Evolutionary conservation across 768 basidiomycete genomes (phyloP).

Genomic region (Lyophyllum atratum): DNA sequence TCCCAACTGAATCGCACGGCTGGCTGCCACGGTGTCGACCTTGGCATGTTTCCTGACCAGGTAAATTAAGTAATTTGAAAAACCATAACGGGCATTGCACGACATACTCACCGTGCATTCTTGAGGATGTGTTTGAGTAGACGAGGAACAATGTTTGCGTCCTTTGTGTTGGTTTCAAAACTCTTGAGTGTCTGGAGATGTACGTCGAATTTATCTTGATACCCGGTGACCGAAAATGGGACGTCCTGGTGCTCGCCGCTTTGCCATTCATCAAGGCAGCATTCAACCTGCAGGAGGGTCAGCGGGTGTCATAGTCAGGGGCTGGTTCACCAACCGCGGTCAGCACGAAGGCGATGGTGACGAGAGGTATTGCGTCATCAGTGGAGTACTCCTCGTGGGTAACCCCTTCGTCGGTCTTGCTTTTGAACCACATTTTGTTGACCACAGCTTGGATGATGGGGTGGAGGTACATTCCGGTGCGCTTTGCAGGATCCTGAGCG

Average conservation of each 20-base stretch:
- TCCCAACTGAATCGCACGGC: background rate
- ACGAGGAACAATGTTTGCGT: constrained; percentile 2
- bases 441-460: constrained; percentile 1
- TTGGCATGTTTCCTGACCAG: background rate
- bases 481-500: background rate
- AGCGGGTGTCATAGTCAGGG: background rate
- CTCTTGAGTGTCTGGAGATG: background rate
- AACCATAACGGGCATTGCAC: too few relatives aligned
- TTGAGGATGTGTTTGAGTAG: background rate
- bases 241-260: background rate
- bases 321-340: background rate
- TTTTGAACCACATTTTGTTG: constrained; percentile 12
- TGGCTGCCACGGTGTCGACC: background rate
- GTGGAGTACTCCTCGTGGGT: background rate
- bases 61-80: too few relatives aligned
- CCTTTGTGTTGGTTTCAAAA: background rate
- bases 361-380: background rate
- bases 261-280: background rate
- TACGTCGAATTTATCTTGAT: background rate
- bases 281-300: background rate
- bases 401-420: constrained; percentile 4
- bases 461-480: constrained; percentile 9
- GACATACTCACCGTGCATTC: background rate
- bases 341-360: background rate
- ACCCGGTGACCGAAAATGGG: background rate